Percentiles rank a stretch among this genome's conserved stretches.
Evolutionary conservation across 768 basidiomycete genomes (phyloP).

Genomic region (Termitomyces bulborhizus): DNA sequence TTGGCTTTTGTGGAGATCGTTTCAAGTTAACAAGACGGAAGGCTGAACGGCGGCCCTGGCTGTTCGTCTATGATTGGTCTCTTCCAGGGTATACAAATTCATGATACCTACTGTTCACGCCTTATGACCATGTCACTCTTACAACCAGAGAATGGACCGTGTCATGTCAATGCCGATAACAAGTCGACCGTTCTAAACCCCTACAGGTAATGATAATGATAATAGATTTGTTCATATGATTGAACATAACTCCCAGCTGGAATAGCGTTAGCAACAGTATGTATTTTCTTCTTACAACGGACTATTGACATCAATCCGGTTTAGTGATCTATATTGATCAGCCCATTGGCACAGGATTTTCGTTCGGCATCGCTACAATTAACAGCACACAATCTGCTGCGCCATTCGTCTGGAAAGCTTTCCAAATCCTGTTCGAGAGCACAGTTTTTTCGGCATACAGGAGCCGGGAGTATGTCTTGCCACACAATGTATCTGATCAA

Average conservation of each 20-base stretch:
- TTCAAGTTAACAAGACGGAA: constrained; percentile 8
- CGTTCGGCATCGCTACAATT: constrained; percentile 49
- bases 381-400: constrained; percentile 55
- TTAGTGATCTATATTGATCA: constrained; percentile 69
- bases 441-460: constrained; percentile 42
- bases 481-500: background rate
- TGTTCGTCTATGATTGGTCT: constrained; percentile 61
- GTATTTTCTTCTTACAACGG: constrained; percentile 10
- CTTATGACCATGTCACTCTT: background rate
- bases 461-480: constrained; percentile 42
- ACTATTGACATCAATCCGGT: background rate
- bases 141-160: constrained; percentile 55
- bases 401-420: constrained; percentile 52
- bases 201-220: constrained; percentile 41
- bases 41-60: constrained; percentile 58
- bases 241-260: constrained; percentile 36
- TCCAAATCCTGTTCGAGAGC: constrained; percentile 60
- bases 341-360: constrained; percentile 63
- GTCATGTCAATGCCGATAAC: constrained; percentile 49
- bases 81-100: constrained; percentile 41
- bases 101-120: background rate
- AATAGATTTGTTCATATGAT: constrained; percentile 34
- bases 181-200: constrained; percentile 51
- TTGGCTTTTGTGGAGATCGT: constrained; percentile 44
- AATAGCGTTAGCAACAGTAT: constrained; percentile 61